These are phyloP conservation scores for Annona squamosa DNA, from an alignment of 164 flowering plant genomes.

Conservation along the genomic window DNA sequence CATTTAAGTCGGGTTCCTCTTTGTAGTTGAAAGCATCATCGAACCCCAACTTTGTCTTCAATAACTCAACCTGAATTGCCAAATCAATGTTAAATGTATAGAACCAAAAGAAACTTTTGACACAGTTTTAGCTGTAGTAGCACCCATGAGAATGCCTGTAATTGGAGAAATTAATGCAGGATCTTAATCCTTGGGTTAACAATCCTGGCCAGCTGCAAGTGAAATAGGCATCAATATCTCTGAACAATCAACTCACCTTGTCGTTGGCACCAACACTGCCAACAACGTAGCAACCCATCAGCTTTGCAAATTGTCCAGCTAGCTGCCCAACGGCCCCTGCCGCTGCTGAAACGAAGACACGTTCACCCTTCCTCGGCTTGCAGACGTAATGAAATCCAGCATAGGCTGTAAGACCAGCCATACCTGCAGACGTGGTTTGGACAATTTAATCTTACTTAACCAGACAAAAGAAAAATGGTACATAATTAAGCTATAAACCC, in stretches of 20 bases:
- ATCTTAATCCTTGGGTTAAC: no score
- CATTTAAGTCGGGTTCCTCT: slow-evolving; percentile 25
- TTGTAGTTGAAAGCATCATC: slow-evolving; percentile 39
- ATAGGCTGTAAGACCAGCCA: slow-evolving; percentile 60
- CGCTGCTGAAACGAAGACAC: slow-evolving; percentile 51
- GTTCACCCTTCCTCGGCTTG: slow-evolving; percentile 45
- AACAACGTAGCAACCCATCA: slow-evolving; percentile 52
- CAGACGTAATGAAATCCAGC: slow-evolving; percentile 43
- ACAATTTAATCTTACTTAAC: no score
- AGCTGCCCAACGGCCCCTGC: slow-evolving; percentile 58
- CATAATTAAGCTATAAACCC: no score
- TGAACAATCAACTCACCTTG: slow-evolving; percentile 31
- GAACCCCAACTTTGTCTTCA: slow-evolving; percentile 29
- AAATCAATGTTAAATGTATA: not conserved
- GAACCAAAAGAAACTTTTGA: no score
- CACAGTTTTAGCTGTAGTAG: no score
- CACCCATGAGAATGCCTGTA: no score
- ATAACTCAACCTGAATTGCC: slow-evolving; percentile 22
- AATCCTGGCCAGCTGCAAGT: no score
- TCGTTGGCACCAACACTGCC: slow-evolving; percentile 56
- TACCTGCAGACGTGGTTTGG: slow-evolving; percentile 20
- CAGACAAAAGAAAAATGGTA: no score
- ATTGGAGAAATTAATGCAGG: no score
- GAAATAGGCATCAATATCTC: no score
- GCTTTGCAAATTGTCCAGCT: slow-evolving; percentile 55